phyloP scores from a whole-genome alignment of 2,329 filamentous ascomycete genomes.

The Emergomyces orientalis region DNA sequence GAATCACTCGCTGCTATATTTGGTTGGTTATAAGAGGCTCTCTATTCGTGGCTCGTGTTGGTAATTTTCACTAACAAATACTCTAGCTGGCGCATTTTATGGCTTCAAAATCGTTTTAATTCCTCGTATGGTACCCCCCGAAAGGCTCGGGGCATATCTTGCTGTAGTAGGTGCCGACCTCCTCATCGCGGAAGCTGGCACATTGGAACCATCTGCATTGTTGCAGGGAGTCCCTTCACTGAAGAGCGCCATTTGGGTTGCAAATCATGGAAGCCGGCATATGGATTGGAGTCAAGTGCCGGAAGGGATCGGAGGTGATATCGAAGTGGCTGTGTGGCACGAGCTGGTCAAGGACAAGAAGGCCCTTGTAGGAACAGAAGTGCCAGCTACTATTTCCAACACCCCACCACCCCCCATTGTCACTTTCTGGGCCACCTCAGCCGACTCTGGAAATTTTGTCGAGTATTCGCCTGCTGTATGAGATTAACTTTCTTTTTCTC shows the following conservation, averaged over 20 bases:
- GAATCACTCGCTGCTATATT: conserved; percentile 78
- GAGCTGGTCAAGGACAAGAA: conserved; percentile 69
- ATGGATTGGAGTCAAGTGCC: conserved; percentile 93
- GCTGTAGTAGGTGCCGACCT: conserved; percentile 66
- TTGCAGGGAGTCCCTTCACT: conserved; percentile 60
- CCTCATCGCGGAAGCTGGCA: conserved; percentile 73
- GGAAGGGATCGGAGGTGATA: conserved; percentile 59
- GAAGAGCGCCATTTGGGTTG: conserved; percentile 79
- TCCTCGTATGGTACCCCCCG: conserved; percentile 66
- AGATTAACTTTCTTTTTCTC: conserved; percentile 14
- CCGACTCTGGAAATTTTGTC: conserved; percentile 57
- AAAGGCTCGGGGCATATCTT: conserved; percentile 62
- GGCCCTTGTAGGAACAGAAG: conserved; percentile 47
- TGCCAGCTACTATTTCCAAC: conserved; percentile 55
- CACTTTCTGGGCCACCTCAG: conserved; percentile 32
- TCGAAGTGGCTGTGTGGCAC: conserved; percentile 88
- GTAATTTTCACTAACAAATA: conserved; percentile 4
- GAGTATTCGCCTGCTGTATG: conserved; percentile 62
- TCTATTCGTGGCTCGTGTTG: not conserved
- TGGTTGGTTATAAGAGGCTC: conserved; percentile 34
- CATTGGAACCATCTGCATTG: conserved; percentile 70
- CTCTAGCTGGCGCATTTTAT: conserved; percentile 72
- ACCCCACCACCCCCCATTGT: conserved; percentile 38
- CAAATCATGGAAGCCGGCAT: conserved; percentile 79
- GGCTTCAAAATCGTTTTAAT: conserved; percentile 75